Evolutionary conservation across 1,284 basidiomycete genomes (phyloP).

Genomic region (Pterulicium gracile): DNA sequence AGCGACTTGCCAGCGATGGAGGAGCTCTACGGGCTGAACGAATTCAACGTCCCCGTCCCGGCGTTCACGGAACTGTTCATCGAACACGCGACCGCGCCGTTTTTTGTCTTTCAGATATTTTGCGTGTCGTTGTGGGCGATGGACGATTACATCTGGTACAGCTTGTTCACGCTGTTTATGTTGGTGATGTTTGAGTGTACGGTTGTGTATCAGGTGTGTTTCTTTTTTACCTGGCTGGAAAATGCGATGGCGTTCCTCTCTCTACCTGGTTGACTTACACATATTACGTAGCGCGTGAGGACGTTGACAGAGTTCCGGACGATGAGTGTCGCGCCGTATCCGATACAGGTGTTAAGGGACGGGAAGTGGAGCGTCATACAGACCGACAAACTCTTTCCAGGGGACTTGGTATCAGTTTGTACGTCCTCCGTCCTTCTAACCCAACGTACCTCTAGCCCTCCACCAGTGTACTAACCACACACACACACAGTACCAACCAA

Average conservation of each 20-base stretch:
- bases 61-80: constrained; percentile 81
- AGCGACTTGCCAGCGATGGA: constrained; percentile 35
- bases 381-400: constrained; percentile 80
- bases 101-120: constrained; percentile 87
- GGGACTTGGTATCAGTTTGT: constrained; percentile 81
- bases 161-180: constrained; percentile 95
- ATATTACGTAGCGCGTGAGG: constrained; percentile 78
- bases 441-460: neutral
- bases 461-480: too few species aligned
- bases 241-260: constrained; percentile 9
- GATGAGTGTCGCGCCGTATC: constrained; percentile 87
- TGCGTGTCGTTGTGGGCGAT: constrained; percentile 93
- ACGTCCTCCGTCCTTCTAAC: constrained; percentile 14
- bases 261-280: too few species aligned
- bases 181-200: constrained; percentile 94
- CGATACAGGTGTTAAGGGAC: constrained; percentile 73
- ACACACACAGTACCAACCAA: too few species aligned
- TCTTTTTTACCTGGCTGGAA: neutral
- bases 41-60: constrained; percentile 92
- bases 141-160: constrained; percentile 98
- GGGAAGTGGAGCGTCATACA: constrained; percentile 72
- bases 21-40: constrained; percentile 78
- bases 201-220: constrained; percentile 85
- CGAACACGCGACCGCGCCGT: constrained; percentile 87
- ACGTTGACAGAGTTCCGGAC: constrained; percentile 92